Conservation (phyloP, 192 early-diverging fungal genomes). For the Entomortierella beljakovae region DNA sequence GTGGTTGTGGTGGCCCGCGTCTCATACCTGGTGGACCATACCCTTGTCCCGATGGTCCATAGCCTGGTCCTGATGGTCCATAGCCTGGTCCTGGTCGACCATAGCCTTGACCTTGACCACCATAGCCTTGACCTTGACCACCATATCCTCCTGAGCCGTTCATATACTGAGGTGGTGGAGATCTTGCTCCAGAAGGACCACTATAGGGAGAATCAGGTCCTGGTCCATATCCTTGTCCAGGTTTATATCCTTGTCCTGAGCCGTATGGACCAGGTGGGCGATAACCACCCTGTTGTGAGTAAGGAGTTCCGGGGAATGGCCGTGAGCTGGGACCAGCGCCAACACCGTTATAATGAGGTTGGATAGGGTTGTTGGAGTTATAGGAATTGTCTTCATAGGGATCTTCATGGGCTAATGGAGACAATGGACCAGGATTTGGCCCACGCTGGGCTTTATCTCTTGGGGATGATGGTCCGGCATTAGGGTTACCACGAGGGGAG, state of each 20-base stretch:
- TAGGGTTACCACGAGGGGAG: too few relatives aligned
- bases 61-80: not conserved
- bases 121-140: not conserved
- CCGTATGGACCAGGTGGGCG: not conserved
- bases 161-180: not conserved
- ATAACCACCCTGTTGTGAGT: not conserved
- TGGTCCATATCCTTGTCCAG: conserved; percentile 9
- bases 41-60: not conserved
- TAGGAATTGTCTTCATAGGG: conserved; percentile 39
- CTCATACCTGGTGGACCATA: conserved; percentile 5
- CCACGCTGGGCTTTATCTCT: not conserved
- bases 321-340: not conserved
- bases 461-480: not conserved
- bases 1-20: conserved; percentile 9
- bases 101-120: not conserved
- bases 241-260: not conserved
- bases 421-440: conserved; percentile 13
- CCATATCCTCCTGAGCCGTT: not conserved
- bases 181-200: not conserved
- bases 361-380: too few relatives aligned
- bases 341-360: not conserved
- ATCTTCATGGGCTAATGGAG: conserved; percentile 17
- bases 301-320: not conserved
- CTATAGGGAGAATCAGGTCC: not conserved
- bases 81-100: not conserved